Base-by-base conservation (phyloP, 2,329 filamentous ascomycete species). In the Penicillium sumatraense region DNA sequence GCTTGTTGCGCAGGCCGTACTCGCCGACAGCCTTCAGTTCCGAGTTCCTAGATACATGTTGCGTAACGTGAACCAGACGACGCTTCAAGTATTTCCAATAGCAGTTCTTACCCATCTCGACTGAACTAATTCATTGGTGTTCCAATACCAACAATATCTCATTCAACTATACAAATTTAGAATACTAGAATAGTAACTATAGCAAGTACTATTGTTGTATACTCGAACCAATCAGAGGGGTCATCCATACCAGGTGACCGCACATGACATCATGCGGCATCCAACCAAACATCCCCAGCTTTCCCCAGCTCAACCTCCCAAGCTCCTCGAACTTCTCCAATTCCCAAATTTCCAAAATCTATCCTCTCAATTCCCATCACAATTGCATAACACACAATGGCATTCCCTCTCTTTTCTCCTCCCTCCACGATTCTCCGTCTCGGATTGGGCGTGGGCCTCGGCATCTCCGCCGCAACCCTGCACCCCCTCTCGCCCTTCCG, bases 401-500 rank as follows among this genome's bases (percentile, higher is more conserved):
- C 66, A 35, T 62, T 65, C 54, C 59, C 35, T 11, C 38, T 71
- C 46, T 65, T 72, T 55, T 60, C 68, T 10, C 63, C 64, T 44
- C 63, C 68, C 5, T 59, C 66, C 41, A 59, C 31, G 21, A 42
- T 69, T 46, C 60, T 76, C 38, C 71, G 72, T 33, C 61, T 72
- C 26, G 68, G 70, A 10, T 59, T 76, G 41, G 69, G 71, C 51
- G 60, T 76, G 35, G 65, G 69, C 49, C 67, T 75, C 55, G 68
- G 68, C 33, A 51, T 75, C 46, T 61, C 67, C 24, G 61, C 58
- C 23, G 63, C 62, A 49, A 57, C 62, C 44, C 66, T 75, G 10
- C 64, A 68, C 56, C 68, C 73, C 3, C 60, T 67, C 41, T 73
- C 70, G 16, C 72, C 68, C 57, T 68, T 74, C 60, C 69, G 69